These are phyloP conservation scores for Groenewaldozyma sp. DNA, from an alignment of 1,139 yeast genomes.

Conservation along the genomic window DNA sequence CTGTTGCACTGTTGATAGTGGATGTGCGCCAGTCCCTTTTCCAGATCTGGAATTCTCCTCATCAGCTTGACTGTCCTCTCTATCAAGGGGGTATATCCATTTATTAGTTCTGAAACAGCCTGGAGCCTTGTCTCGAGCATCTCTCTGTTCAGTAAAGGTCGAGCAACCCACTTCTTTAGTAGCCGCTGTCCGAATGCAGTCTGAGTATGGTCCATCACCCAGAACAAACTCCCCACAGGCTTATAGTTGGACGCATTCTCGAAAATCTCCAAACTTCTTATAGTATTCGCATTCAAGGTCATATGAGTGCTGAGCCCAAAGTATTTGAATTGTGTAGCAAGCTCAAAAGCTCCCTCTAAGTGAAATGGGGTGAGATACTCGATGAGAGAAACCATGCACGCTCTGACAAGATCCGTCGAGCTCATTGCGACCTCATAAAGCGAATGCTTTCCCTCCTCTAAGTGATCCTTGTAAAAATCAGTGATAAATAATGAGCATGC, in stretches of 20 bases:
- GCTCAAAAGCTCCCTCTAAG: slow-evolving; percentile 47
- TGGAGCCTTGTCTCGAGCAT: slow-evolving; percentile 51
- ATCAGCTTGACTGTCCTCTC: slow-evolving; percentile 45
- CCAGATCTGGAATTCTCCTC: slow-evolving; percentile 52
- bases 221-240: slow-evolving; percentile 59
- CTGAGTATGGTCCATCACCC: slow-evolving; percentile 72
- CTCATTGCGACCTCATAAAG: slow-evolving; percentile 1
- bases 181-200: slow-evolving; percentile 68
- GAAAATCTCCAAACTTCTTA: slow-evolving; percentile 67
- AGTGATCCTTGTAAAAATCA: slow-evolving; percentile 11
- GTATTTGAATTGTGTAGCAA: slow-evolving; percentile 40
- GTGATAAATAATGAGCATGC: slow-evolving; percentile 8
- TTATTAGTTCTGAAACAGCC: slow-evolving; percentile 55
- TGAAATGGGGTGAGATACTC: slow-evolving; percentile 54
- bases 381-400: slow-evolving; percentile 42
- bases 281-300: slow-evolving; percentile 59
- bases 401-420: slow-evolving; percentile 24
- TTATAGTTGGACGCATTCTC: slow-evolving; percentile 49
- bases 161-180: slow-evolving; percentile 61
- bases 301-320: slow-evolving; percentile 49
- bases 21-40: slow-evolving; percentile 54
- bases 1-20: slow-evolving; percentile 56
- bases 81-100: slow-evolving; percentile 24
- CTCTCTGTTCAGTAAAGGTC: slow-evolving; percentile 51
- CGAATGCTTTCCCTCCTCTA: slow-evolving; percentile 5